These are phyloP conservation scores for Loxodes magnus DNA, from an alignment of 73 alveolate species.

Conservation along the genomic window DNA sequence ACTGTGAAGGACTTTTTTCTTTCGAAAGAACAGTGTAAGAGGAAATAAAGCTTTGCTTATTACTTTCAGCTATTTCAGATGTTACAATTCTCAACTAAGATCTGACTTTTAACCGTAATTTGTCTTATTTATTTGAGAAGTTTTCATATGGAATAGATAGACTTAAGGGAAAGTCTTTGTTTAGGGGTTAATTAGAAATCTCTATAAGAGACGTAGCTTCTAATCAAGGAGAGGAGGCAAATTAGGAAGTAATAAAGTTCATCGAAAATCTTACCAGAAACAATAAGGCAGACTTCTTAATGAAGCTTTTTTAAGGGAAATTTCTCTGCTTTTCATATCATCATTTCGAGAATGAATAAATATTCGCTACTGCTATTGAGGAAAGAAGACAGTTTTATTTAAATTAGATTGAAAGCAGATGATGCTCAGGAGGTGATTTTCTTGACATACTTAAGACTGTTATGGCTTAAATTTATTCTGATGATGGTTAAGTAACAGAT, in stretches of 20 bases:
- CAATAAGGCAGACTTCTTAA: background rate
- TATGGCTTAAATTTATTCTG: too few species aligned
- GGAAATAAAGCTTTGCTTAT: constrained; percentile 37
- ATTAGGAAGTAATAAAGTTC: background rate
- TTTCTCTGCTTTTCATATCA: background rate
- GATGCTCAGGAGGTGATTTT: too few species aligned
- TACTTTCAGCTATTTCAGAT: constrained; percentile 35
- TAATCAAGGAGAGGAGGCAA: background rate
- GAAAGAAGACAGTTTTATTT: background rate
- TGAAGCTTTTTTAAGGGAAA: background rate
- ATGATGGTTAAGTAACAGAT: too few species aligned
- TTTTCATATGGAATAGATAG: background rate
- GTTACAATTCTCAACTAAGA: constrained; percentile 38
- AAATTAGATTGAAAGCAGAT: too few species aligned
- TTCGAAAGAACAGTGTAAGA: constrained; percentile 47
- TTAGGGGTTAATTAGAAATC: background rate
- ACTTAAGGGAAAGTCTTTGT: background rate
- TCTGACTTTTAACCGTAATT: constrained; percentile 4
- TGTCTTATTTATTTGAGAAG: background rate
- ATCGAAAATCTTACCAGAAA: background rate
- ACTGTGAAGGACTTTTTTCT: constrained; percentile 60
- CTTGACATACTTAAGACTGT: too few species aligned
- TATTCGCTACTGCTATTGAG: background rate
- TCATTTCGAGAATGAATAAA: constrained; percentile 1
- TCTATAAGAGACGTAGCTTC: constrained; percentile 3